Conservation (phyloP, 495 filamentous ascomycete genomes). For the Pseudoneurospora amorphoporcata region DNA sequence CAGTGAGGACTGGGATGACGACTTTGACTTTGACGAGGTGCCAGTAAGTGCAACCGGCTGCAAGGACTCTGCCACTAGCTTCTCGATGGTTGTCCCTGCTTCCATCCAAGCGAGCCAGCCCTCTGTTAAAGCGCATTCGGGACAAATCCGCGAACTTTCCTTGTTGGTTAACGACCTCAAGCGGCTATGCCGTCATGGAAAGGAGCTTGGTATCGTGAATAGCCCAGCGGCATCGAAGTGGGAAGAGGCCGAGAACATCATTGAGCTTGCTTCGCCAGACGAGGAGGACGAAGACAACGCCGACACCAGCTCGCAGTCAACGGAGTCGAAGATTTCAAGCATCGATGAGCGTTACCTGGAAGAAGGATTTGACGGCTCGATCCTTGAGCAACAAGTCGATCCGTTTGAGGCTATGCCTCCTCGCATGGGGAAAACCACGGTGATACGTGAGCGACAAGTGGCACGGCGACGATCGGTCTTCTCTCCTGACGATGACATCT, state of each 20-base stretch:
- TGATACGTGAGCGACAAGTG: constrained; percentile 30
- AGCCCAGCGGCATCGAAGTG: constrained; percentile 57
- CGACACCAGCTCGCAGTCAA: constrained; percentile 14
- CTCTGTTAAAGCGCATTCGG: constrained; percentile 75
- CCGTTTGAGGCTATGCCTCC: constrained; percentile 26
- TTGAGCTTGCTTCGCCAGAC: constrained; percentile 73
- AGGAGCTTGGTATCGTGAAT: constrained; percentile 51
- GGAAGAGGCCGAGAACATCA: constrained; percentile 82
- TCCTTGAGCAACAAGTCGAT: constrained; percentile 24
- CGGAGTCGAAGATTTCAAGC: constrained; percentile 19
- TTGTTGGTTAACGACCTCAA: constrained; percentile 55
- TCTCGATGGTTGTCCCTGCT: constrained; percentile 64
- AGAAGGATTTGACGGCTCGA: constrained; percentile 38
- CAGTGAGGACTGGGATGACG: constrained; percentile 79
- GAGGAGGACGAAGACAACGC: constrained; percentile 47
- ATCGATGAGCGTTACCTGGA: constrained; percentile 49
- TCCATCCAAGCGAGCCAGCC: constrained; percentile 79
- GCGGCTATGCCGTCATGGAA: constrained; percentile 67
- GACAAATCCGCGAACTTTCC: constrained; percentile 76
- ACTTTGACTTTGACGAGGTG: constrained; percentile 64
- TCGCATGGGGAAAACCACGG: constrained; percentile 30
- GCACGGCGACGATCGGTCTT: constrained; percentile 47
- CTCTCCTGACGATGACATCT: constrained; percentile 54
- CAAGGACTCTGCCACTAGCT: constrained; percentile 34
- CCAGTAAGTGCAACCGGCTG: constrained; percentile 27